phyloP scores from a whole-genome alignment of 345 rosid genomes.

The Toxicodendron radicans region DNA sequence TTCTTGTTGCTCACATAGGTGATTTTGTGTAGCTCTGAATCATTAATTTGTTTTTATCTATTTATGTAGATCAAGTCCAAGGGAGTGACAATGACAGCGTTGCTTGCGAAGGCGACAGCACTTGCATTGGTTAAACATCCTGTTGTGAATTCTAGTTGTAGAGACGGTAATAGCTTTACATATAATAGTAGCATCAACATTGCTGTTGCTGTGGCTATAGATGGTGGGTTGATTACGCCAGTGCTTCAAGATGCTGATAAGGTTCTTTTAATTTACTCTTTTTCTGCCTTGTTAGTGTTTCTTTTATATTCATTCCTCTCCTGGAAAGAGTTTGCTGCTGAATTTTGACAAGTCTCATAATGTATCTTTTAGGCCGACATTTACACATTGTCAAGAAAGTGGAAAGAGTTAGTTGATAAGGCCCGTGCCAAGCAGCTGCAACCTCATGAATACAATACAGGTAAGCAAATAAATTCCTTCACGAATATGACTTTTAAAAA shows the following conservation, averaged over 20 bases:
- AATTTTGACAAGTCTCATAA: neutral
- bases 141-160: slow-evolving; percentile 77
- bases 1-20: neutral
- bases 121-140: slow-evolving; percentile 86
- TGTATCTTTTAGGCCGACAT: slow-evolving; percentile 68
- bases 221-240: slow-evolving; percentile 91
- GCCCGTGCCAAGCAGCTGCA: slow-evolving; percentile 96
- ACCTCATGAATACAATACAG: slow-evolving; percentile 88
- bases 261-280: slow-evolving; percentile 40
- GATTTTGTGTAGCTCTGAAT: neutral
- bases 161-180: slow-evolving; percentile 91
- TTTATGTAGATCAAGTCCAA: slow-evolving; percentile 77
- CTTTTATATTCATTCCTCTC: neutral
- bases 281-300: neutral
- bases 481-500: neutral
- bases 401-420: slow-evolving; percentile 96
- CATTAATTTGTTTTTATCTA: slow-evolving; percentile 2
- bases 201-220: slow-evolving; percentile 96
- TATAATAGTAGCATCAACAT: slow-evolving; percentile 81
- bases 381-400: slow-evolving; percentile 87
- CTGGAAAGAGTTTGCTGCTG: neutral
- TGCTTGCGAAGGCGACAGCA: slow-evolving; percentile 92
- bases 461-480: slow-evolving; percentile 30
- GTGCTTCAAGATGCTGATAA: slow-evolving; percentile 98
- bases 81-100: slow-evolving; percentile 97